These are phyloP conservation scores for Globisporangium emineosum DNA, from an alignment of 352 stramenopile genomes.

Conservation along the genomic window DNA sequence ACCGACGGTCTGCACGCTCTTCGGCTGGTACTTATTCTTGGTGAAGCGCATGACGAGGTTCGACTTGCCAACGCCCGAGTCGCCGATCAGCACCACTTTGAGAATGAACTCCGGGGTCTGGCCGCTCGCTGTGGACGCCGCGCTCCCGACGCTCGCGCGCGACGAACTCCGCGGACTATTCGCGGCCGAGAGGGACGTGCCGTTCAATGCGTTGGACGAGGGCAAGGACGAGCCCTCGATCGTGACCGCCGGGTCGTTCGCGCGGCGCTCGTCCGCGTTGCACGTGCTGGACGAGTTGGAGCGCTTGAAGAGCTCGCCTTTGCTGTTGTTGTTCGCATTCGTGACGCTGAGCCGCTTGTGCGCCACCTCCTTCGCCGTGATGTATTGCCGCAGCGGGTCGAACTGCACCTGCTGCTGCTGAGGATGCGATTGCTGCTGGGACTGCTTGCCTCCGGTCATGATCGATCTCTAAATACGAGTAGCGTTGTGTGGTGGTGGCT, in stretches of 20 bases:
- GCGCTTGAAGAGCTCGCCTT: slow-evolving; percentile 11
- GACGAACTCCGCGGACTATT: slow-evolving; percentile 47
- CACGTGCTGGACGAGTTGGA: slow-evolving; percentile 15
- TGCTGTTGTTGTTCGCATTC: not conserved
- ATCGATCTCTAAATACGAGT: not conserved
- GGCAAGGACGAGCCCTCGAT: slow-evolving; percentile 1
- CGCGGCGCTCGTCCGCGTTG: slow-evolving; percentile 32
- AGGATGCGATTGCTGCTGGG: not conserved
- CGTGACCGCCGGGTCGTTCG: slow-evolving; percentile 34
- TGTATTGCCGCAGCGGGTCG: slow-evolving; percentile 48
- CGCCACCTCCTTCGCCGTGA: slow-evolving; percentile 64
- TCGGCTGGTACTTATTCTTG: slow-evolving; percentile 85
- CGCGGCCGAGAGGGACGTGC: slow-evolving; percentile 31
- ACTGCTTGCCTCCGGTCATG: slow-evolving; percentile 1
- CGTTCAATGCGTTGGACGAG: not conserved
- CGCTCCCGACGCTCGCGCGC: not conserved
- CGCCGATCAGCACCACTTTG: slow-evolving; percentile 87
- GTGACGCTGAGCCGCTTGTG: slow-evolving; percentile 36
- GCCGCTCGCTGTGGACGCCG: slow-evolving; percentile 17
- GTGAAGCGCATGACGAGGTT: slow-evolving; percentile 87
- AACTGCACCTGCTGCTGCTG: slow-evolving; percentile 14
- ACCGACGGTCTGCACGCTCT: slow-evolving; percentile 73
- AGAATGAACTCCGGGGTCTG: slow-evolving; percentile 59
- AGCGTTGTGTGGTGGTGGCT: not conserved
- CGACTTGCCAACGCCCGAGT: slow-evolving; percentile 86